phyloP scores from a whole-genome alignment of 768 basidiomycete species.

The Hericium alpestre region DNA sequence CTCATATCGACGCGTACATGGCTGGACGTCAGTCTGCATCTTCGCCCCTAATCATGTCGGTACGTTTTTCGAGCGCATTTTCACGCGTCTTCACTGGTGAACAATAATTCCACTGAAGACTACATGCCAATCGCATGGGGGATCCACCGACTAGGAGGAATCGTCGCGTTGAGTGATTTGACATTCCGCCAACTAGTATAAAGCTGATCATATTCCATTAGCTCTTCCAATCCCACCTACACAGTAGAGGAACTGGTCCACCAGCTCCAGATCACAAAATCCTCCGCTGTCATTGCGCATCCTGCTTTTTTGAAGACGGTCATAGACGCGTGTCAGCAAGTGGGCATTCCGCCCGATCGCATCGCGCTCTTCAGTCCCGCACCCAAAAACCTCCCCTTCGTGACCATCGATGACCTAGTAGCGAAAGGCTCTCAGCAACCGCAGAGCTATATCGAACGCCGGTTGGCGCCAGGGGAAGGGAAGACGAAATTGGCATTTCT shows the following conservation, averaged over 20 bases:
- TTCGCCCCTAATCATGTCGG: conserved; percentile 20
- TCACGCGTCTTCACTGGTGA: background rate
- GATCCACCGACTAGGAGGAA: conserved; percentile 15
- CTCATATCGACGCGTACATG: background rate
- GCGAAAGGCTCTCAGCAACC: conserved; percentile 25
- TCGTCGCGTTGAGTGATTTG: conserved; percentile 10
- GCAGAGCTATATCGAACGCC: conserved; percentile 34
- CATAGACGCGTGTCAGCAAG: conserved; percentile 19
- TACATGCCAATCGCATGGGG: conserved; percentile 14
- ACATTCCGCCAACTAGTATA: background rate
- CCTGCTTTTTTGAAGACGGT: conserved; percentile 20
- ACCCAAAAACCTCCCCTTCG: background rate
- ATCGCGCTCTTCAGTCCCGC: conserved; percentile 16
- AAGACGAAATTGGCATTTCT: conserved; percentile 55
- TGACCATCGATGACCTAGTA: conserved; percentile 30
- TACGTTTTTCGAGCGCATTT: background rate
- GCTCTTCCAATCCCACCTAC: conserved; percentile 56
- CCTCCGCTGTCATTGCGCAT: conserved; percentile 20
- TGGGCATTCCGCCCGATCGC: conserved; percentile 21
- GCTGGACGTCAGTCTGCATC: conserved; percentile 12
- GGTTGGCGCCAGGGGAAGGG: conserved; percentile 45
- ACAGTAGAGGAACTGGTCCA: conserved; percentile 46
- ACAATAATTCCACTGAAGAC: background rate
- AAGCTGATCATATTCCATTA: conserved; percentile 13
- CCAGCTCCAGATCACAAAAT: conserved; percentile 30